These are phyloP conservation scores for Fomitopsis betulina DNA, from an alignment of 1,284 basidiomycete species.

Conservation along the genomic window DNA sequence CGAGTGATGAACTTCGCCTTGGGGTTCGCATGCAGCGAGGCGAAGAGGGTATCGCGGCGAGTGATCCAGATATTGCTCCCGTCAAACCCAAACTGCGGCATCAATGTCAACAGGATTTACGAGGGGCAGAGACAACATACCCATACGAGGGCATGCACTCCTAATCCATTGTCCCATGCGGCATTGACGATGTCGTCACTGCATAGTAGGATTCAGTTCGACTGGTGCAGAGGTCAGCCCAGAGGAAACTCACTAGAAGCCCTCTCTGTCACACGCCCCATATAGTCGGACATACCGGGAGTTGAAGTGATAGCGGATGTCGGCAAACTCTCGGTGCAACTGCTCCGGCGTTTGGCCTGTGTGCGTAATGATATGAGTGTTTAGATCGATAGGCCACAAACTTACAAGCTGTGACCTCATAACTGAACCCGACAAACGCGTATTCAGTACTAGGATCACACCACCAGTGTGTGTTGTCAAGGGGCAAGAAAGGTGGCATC, in stretches of 20 bases:
- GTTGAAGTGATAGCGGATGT: constrained; percentile 56
- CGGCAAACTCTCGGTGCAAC: constrained; percentile 54
- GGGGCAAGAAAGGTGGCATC: constrained; percentile 48
- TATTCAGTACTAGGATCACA: constrained; percentile 58
- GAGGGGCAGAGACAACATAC: constrained; percentile 31
- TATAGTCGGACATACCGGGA: constrained; percentile 73
- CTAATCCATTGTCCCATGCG: constrained; percentile 64
- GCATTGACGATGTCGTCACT: constrained; percentile 69
- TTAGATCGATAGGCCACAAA: background rate
- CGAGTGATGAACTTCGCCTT: constrained; percentile 66
- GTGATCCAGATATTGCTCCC: constrained; percentile 49
- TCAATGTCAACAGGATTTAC: background rate
- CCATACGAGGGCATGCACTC: constrained; percentile 75
- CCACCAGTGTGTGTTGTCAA: constrained; percentile 53
- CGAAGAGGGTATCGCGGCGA: constrained; percentile 50
- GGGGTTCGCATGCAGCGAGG: constrained; percentile 55
- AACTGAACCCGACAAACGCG: constrained; percentile 71
- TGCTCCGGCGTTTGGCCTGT: constrained; percentile 32
- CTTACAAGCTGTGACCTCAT: constrained; percentile 48
- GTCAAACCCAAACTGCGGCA: constrained; percentile 56
- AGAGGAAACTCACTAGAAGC: constrained; percentile 53
- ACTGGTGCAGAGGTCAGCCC: background rate
- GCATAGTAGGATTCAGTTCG: background rate
- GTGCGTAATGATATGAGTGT: background rate
- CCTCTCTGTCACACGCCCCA: constrained; percentile 55